phyloP scores from a whole-genome alignment of 2,329 filamentous ascomycete genomes.

The Alternaria atra region DNA sequence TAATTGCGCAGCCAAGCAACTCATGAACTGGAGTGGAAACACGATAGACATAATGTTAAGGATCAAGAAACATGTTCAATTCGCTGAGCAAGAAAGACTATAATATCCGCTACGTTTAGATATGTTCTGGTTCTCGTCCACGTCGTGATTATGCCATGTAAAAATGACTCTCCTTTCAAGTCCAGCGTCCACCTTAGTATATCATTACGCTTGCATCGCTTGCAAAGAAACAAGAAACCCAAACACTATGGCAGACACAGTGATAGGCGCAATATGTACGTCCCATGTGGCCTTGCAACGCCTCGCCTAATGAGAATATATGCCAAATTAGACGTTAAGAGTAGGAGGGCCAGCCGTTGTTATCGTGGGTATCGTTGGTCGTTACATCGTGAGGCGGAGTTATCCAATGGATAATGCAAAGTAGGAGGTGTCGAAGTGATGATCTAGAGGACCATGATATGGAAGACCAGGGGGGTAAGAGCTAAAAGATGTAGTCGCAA shows the following conservation, averaged over 20 bases:
- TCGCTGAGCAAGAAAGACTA: conserved; percentile 14
- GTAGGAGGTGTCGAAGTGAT: conserved; percentile 21
- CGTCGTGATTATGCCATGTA: conserved; percentile 20
- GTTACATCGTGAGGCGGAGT: conserved; percentile 44
- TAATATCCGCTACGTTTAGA: conserved; percentile 13
- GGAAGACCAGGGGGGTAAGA: conserved; percentile 18
- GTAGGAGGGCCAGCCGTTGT: conserved; percentile 37
- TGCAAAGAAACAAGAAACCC: conserved; percentile 14
- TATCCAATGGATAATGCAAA: conserved; percentile 31
- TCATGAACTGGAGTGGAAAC: background rate
- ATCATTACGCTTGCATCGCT: conserved; percentile 27
- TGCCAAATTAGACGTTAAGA: conserved; percentile 36
- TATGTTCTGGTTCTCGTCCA: conserved; percentile 22
- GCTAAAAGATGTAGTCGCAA: conserved; percentile 21
- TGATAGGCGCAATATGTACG: conserved; percentile 22
- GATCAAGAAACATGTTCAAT: conserved; percentile 12
- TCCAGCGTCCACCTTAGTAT: conserved; percentile 3
- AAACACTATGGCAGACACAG: conserved; percentile 26
- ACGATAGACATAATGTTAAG: background rate
- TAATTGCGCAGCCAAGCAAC: background rate
- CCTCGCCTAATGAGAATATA: conserved; percentile 27
- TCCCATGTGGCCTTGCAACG: conserved; percentile 26
- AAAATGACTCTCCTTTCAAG: conserved; percentile 12
- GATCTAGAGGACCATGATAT: conserved; percentile 15
- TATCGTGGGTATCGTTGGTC: conserved; percentile 51